Evolutionary conservation across 2,329 filamentous ascomycete species (phyloP), one percentile per base, ranked within the genome.

Genomic region (Cytospora mali): DNA sequence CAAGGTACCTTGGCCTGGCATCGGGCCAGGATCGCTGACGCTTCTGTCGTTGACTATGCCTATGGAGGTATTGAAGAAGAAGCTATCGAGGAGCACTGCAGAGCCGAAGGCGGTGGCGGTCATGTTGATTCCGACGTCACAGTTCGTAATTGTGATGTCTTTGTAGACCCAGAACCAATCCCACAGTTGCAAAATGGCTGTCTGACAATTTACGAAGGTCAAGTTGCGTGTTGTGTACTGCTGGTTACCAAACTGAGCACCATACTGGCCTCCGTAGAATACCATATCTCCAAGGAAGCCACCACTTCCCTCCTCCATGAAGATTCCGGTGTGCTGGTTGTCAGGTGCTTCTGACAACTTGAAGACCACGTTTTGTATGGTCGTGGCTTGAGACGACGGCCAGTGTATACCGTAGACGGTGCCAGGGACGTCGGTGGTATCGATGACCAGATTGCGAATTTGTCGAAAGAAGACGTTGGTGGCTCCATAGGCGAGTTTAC

Each of bases 161-260:
- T 90, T 90, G 78, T 90, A 89, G 6, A 85, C 87, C 86, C 88
- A 92, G 2, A 85, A 84, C 89, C 89, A 92, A 72, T 90, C 85
- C 89, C 89, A 92, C 65, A 88, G 84, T 78, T 90, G 87, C 72
- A 81, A 84, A 59, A 91, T 85, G 35, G 86, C 89, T 13, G 87
- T 88, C 67, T 86, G 79, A 66, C 85, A 84, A 64, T 81, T 78
- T 67, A 83, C 83, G 75, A 91, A 90, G 29, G 81, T 86, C 65
- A 90, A 72, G 70, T 91, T 90, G 7, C 86, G 81, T 39, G 85
- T 85, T 10, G 87, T 90, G 72, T 89, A 91, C 70, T 91, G 88
- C 71, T 91, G 88, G 69, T 88, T 89, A 21, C 88, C 88, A 16
- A 83, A 72, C 27, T 75, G 73, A 7, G 78, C 76, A 50, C 87